phyloP scores from a whole-genome alignment of 352 stramenopile species.

The Phytophthora boehmeriae region DNA sequence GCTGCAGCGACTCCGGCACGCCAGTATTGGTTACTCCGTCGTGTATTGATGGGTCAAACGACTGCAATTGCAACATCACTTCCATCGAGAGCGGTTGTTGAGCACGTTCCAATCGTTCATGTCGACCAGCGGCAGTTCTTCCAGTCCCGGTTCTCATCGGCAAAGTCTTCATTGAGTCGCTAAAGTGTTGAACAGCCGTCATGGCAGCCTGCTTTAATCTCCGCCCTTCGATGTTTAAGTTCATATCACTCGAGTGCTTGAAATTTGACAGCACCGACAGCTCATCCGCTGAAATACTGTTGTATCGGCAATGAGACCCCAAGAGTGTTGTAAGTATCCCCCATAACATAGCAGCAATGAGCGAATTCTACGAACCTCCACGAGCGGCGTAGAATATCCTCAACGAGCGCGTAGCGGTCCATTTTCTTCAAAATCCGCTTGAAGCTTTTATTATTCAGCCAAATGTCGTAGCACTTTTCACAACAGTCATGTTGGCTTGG shows the following conservation, averaged over 20 bases:
- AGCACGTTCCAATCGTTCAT: slow-evolving; percentile 23
- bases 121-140: slow-evolving; percentile 5
- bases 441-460: slow-evolving; percentile 71
- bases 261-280: slow-evolving; percentile 60
- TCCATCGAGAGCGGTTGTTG: slow-evolving; percentile 36
- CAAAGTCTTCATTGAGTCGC: slow-evolving; percentile 14
- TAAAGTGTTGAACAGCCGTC: slow-evolving; percentile 47
- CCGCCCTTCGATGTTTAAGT: slow-evolving; percentile 63
- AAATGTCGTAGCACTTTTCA: slow-evolving; percentile 58
- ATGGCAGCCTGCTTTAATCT: slow-evolving; percentile 66
- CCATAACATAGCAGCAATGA: background rate
- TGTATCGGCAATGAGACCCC: background rate
- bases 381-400: slow-evolving; percentile 60
- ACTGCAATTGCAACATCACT: slow-evolving; percentile 38
- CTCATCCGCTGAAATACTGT: slow-evolving; percentile 48
- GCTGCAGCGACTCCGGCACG: slow-evolving; percentile 4
- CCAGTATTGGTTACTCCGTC: slow-evolving; percentile 16
- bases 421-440: slow-evolving; percentile 75
- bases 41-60: slow-evolving; percentile 31
- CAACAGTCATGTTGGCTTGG: slow-evolving; percentile 55
- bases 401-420: slow-evolving; percentile 63
- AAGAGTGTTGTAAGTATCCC: background rate
- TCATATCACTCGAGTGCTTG: slow-evolving; percentile 63
- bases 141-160: background rate
- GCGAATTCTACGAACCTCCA: slow-evolving; percentile 50